phyloP scores from a whole-genome alignment of 495 filamentous ascomycete genomes.

The Aspergillus homomorphus region DNA sequence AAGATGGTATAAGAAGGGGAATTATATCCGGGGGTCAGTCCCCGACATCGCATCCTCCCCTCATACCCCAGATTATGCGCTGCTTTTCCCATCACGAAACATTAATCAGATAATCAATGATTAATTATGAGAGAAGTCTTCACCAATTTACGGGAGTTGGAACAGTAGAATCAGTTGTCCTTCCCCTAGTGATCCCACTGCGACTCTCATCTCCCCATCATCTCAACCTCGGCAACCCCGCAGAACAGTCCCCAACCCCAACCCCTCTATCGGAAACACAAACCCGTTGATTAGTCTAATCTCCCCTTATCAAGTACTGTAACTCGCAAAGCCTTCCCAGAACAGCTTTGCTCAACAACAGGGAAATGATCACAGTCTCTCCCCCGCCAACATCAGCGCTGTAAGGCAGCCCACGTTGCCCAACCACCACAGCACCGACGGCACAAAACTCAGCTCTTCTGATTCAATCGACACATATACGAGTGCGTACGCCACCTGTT shows the following conservation, averaged over 20 bases:
- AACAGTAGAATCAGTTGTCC: no score
- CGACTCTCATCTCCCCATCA: not conserved
- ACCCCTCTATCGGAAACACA: not conserved
- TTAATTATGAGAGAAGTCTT: no score
- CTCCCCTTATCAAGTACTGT: no score
- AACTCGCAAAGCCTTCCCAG: not conserved
- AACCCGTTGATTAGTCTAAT: not conserved
- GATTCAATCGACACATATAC: slow-evolving; percentile 42
- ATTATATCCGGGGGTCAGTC: no score
- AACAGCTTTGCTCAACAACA: not conserved
- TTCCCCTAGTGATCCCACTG: no score
- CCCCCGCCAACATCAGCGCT: slow-evolving; percentile 28
- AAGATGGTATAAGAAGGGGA: no score
- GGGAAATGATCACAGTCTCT: slow-evolving; percentile 22
- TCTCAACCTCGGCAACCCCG: not conserved
- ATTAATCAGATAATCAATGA: no score
- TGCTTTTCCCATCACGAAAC: no score
- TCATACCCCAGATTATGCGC: no score
- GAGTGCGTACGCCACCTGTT: slow-evolving; percentile 37
- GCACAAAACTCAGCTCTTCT: slow-evolving; percentile 31
- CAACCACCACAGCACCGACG: slow-evolving; percentile 46
- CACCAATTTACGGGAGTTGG: no score
- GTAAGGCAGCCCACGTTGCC: slow-evolving; percentile 44
- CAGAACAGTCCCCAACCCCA: not conserved
- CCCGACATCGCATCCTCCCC: no score